These are phyloP conservation scores for Apiotrichum porosum DNA, from an alignment of 1,284 basidiomycete species.

Conservation along the genomic window DNA sequence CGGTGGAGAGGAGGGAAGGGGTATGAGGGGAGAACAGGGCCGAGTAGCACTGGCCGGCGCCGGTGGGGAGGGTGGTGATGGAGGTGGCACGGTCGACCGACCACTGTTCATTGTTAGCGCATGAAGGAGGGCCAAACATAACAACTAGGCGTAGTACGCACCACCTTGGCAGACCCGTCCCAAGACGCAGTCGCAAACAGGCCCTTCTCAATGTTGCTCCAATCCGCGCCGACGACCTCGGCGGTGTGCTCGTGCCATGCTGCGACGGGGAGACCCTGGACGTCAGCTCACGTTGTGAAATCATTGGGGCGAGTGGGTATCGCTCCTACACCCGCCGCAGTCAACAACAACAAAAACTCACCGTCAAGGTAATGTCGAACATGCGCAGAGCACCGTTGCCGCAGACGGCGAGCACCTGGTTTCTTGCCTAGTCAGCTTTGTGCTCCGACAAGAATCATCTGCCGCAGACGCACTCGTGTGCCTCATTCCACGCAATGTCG, in stretches of 20 bases:
- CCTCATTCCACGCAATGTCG: conserved; percentile 86
- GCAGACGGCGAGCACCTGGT: conserved; percentile 81
- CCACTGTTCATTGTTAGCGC: no score
- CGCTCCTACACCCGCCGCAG: no score
- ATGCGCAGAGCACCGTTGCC: conserved; percentile 88
- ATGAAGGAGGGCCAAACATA: no score
- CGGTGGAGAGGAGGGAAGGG: conserved; percentile 71
- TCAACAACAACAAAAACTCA: conserved; percentile 48
- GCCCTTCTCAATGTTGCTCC: conserved; percentile 92
- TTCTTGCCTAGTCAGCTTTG: conserved; percentile 24
- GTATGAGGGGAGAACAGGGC: conserved; percentile 87
- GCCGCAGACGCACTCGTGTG: conserved; percentile 65
- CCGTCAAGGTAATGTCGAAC: conserved; percentile 86
- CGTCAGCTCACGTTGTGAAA: no score
- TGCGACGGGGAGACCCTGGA: conserved; percentile 60
- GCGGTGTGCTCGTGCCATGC: conserved; percentile 90
- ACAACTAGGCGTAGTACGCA: conserved; percentile 54
- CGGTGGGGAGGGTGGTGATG: conserved; percentile 70
- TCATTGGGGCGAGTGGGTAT: no score
- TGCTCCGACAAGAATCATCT: conserved; percentile 10
- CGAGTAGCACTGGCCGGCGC: conserved; percentile 64
- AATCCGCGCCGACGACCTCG: conserved; percentile 93
- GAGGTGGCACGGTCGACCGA: conserved; percentile 72
- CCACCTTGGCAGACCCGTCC: conserved; percentile 87
- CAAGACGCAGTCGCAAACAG: conserved; percentile 83